Conservation (phyloP, 352 stramenopile species). For the Lagenidium sp. region DNA sequence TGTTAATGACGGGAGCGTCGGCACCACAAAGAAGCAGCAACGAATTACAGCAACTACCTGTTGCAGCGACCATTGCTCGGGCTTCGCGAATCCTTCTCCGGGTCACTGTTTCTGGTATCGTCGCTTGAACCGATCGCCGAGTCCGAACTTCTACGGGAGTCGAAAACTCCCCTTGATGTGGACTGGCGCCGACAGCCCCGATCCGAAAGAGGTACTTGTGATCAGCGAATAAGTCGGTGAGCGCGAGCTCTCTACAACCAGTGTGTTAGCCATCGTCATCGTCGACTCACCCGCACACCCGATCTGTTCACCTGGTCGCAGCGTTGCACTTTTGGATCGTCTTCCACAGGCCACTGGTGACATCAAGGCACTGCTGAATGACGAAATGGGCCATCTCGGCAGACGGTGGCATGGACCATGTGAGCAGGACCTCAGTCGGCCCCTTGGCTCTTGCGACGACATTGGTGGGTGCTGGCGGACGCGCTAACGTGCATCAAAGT, state of each 20-base stretch:
- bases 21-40: too few species aligned
- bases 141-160: slow-evolving; percentile 2
- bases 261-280: too few species aligned
- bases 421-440: too few species aligned
- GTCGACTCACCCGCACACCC: not conserved
- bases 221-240: slow-evolving; percentile 10
- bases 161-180: slow-evolving; percentile 13
- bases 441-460: not conserved
- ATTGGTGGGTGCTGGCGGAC: slow-evolving; percentile 1
- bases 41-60: too few species aligned
- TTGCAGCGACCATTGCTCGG: too few species aligned
- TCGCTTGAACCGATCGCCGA: too few species aligned
- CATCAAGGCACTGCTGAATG: slow-evolving; percentile 17
- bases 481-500: too few species aligned
- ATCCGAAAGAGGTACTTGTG: slow-evolving; percentile 22
- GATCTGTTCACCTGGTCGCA: not conserved
- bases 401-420: too few species aligned
- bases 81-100: too few species aligned
- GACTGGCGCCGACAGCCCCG: slow-evolving; percentile 2
- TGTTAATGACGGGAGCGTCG: too few species aligned
- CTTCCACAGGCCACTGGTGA: slow-evolving; percentile 14
- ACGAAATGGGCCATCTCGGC: slow-evolving; percentile 9
- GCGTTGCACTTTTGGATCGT: slow-evolving; percentile 10
- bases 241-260: slow-evolving; percentile 2
- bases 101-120: too few species aligned